Evolutionary conservation across 441 rosid genomes (phyloP).

Genomic region (Arabidopsis lyrata): DNA sequence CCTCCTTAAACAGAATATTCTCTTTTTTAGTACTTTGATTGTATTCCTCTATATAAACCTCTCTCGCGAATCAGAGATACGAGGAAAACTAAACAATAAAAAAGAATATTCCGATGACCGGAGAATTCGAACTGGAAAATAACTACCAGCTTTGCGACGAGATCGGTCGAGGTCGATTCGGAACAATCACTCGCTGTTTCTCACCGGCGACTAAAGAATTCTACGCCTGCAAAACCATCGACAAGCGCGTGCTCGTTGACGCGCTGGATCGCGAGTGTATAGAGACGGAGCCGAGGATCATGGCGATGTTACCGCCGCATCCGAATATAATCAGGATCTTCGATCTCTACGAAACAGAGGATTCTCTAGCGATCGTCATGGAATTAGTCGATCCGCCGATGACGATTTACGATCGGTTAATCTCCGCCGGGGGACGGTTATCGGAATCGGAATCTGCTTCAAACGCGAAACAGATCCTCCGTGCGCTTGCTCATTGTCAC

Average conservation of each 20-base stretch:
- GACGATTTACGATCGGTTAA: constrained; percentile 60
- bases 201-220: constrained; percentile 54
- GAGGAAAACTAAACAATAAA: background rate
- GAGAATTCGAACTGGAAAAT: constrained; percentile 47
- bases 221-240: constrained; percentile 77
- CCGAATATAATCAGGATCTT: constrained; percentile 68
- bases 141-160: constrained; percentile 75
- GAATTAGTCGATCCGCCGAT: constrained; percentile 69
- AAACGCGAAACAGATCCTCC: constrained; percentile 52
- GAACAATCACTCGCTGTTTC: constrained; percentile 73
- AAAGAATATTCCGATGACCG: constrained; percentile 41
- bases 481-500: constrained; percentile 65
- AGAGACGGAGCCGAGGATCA: constrained; percentile 74
- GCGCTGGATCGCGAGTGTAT: constrained; percentile 76
- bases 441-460: constrained; percentile 51
- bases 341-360: constrained; percentile 71
- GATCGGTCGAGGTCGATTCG: constrained; percentile 89
- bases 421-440: constrained; percentile 39
- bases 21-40: constrained; percentile 29
- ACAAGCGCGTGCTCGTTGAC: constrained; percentile 66
- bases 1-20: constrained; percentile 42
- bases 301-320: constrained; percentile 73
- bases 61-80: background rate
- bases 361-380: constrained; percentile 60
- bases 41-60: constrained; percentile 31